These are phyloP conservation scores for Radiomyces spectabilis DNA, from an alignment of 192 early-diverging fungal genomes.

Conservation along the genomic window DNA sequence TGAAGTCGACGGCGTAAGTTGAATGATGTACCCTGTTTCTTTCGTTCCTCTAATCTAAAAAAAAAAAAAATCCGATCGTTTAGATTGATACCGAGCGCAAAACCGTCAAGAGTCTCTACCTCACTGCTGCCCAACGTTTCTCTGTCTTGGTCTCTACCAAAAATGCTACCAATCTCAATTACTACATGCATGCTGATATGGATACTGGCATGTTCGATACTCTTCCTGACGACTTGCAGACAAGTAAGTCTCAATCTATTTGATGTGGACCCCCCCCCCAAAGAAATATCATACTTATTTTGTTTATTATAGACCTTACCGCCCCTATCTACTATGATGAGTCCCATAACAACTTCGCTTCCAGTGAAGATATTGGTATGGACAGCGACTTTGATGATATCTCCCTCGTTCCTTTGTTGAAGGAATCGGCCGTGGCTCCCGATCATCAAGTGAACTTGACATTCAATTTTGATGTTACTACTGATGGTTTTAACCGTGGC, in stretches of 20 bases:
- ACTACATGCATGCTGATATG: conserved; percentile 67
- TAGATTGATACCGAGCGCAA: conserved; percentile 44
- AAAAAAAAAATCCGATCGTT: too few species aligned
- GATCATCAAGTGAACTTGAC: conserved; percentile 46
- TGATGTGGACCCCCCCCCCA: background rate
- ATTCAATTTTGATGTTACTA: conserved; percentile 55
- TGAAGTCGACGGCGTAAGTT: conserved; percentile 57
- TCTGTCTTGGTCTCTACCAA: conserved; percentile 75
- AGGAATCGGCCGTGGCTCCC: conserved; percentile 30
- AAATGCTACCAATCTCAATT: conserved; percentile 54
- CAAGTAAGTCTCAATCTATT: conserved; percentile 20
- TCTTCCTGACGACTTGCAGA: conserved; percentile 45
- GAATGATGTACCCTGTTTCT: too few species aligned
- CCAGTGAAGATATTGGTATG: conserved; percentile 15
- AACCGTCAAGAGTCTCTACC: conserved; percentile 42
- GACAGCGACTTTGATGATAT: conserved; percentile 51
- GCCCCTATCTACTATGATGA: conserved; percentile 47
- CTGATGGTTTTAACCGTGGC: conserved; percentile 73
- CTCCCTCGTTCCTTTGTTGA: conserved; percentile 38
- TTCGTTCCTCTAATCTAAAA: too few species aligned
- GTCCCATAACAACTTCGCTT: conserved; percentile 18
- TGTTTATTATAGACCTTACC: conserved; percentile 35
- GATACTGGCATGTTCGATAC: conserved; percentile 69
- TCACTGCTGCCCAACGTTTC: conserved; percentile 71
- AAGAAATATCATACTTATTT: background rate